Conservation (phyloP, 2,329 filamentous ascomycete genomes). For the Herpotrichia juniperi region DNA sequence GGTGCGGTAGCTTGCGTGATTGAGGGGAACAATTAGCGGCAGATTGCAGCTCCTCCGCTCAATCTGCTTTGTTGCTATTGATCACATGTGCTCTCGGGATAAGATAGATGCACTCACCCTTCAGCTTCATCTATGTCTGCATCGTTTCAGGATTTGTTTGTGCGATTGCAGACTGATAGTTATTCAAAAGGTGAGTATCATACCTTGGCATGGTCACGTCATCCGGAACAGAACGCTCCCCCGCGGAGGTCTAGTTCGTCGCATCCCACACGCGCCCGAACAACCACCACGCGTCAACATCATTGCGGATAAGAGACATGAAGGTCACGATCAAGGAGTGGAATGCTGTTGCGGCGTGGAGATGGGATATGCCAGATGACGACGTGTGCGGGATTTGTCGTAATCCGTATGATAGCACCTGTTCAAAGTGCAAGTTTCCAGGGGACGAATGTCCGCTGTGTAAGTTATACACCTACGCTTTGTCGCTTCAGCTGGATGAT, state of each 20-base stretch:
- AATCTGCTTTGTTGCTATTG: neutral
- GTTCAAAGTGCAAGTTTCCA: conserved; percentile 96
- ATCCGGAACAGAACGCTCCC: conserved; percentile 16
- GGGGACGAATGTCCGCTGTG: conserved; percentile 93
- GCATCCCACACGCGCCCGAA: conserved; percentile 3
- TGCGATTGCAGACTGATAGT: conserved; percentile 2
- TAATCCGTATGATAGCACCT: conserved; percentile 96
- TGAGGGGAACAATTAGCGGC: conserved; percentile 1
- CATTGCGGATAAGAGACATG: too few species aligned
- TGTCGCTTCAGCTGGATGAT: neutral
- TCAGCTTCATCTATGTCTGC: conserved; percentile 1
- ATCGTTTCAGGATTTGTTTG: neutral
- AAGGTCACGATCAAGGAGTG: conserved; percentile 94
- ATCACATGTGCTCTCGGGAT: neutral
- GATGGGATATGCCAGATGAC: conserved; percentile 96
- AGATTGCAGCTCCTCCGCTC: conserved; percentile 1
- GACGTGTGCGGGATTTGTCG: conserved; percentile 99
- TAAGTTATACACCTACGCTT: conserved; percentile 55
- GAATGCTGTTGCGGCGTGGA: conserved; percentile 95
- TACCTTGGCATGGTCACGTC: conserved; percentile 18
- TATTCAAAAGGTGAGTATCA: conserved; percentile 13
- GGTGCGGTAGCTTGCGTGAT: neutral
- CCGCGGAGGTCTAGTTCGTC: conserved; percentile 5
- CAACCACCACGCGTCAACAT: too few species aligned
- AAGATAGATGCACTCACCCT: neutral